Evolutionary conservation across 768 basidiomycete species (phyloP).

Genomic region (Tulasnella sp.): DNA sequence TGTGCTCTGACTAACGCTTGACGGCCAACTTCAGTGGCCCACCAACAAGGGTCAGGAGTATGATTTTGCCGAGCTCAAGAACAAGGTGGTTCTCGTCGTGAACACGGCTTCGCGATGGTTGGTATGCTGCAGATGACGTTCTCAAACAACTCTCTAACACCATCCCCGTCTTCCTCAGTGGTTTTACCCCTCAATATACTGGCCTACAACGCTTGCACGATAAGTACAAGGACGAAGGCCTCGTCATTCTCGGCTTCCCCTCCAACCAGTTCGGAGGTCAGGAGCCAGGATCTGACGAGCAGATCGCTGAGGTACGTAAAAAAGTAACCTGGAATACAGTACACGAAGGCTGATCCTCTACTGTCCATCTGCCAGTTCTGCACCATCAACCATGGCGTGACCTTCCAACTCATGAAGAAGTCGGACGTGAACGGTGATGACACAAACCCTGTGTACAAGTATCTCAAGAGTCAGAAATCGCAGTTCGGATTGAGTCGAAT

Average conservation of each 20-base stretch:
- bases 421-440: slow-evolving; percentile 86
- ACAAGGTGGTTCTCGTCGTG: slow-evolving; percentile 67
- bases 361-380: slow-evolving; percentile 50
- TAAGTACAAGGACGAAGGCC: slow-evolving; percentile 69
- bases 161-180: slow-evolving; percentile 42
- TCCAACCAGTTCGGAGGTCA: slow-evolving; percentile 65
- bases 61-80: slow-evolving; percentile 65
- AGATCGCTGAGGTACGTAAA: slow-evolving; percentile 47
- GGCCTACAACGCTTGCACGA: slow-evolving; percentile 79
- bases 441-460: slow-evolving; percentile 72
- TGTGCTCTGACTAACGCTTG: background rate
- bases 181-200: slow-evolving; percentile 62
- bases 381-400: slow-evolving; percentile 78
- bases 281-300: slow-evolving; percentile 76
- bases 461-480: slow-evolving; percentile 75
- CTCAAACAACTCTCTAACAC: background rate
- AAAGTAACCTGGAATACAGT: slow-evolving; percentile 14
- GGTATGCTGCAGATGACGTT: slow-evolving; percentile 27
- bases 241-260: slow-evolving; percentile 85
- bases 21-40: slow-evolving; percentile 37
- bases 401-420: slow-evolving; percentile 88
- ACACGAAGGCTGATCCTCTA: background rate
- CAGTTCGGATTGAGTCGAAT: slow-evolving; percentile 68
- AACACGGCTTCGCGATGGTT: slow-evolving; percentile 76
- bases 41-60: slow-evolving; percentile 50